phyloP scores from a whole-genome alignment of 169 alveolate genomes.

The Babesia bigemina region DNA sequence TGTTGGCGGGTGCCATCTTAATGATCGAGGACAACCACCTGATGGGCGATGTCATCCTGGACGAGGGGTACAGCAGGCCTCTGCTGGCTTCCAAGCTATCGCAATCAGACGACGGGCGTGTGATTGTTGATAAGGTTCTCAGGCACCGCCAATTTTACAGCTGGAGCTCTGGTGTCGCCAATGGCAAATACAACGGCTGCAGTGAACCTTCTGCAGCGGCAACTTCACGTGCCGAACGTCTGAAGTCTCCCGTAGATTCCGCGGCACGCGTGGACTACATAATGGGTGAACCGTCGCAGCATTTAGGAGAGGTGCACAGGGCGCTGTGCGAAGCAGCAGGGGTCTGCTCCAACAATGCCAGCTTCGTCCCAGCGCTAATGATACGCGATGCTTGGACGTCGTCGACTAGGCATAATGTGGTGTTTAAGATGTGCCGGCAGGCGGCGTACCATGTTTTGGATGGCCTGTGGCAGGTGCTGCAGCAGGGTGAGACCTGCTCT shows the following conservation, averaged over 20 bases:
- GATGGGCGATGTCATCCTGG: conserved; percentile 11
- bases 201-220: no score
- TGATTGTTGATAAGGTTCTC: not conserved
- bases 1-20: conserved; percentile 8
- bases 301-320: conserved; percentile 1
- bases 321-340: conserved; percentile 20
- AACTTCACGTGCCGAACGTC: not conserved
- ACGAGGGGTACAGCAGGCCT: conserved; percentile 23
- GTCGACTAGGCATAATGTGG: not conserved
- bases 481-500: not conserved
- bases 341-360: not conserved
- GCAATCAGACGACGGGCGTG: not conserved
- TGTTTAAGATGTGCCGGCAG: not conserved
- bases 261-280: not conserved
- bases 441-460: conserved; percentile 8
- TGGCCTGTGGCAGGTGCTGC: conserved; percentile 9
- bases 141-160: not conserved
- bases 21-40: conserved; percentile 8
- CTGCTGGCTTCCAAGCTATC: conserved; percentile 11
- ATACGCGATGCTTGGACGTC: not conserved
- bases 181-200: not conserved
- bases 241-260: not conserved
- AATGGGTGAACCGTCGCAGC: not conserved
- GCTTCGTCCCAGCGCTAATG: not conserved
- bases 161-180: not conserved